Evolutionary conservation across 306 rosid genomes (phyloP).

Genomic region (Cucumis sativus): Cucumber_9930_V3 NC_026656.2:738001-738500

Average conservation of each 20-base stretch:
- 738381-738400: not conserved
- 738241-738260: not conserved
- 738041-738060: no score
- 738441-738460: conserved; percentile 3
- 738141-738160: no score
- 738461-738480: conserved; percentile 8
- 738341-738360: not conserved
- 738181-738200: no score
- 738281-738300: not conserved
- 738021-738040: no score
- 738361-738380: not conserved
- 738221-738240: not conserved
- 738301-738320: not conserved
- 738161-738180: no score
- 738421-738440: conserved; percentile 7
- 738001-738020: no score
- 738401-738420: conserved; percentile 4
- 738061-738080: no score
- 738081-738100: no score
- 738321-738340: not conserved
- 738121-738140: no score
- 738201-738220: not conserved
- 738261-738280: not conserved
- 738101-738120: no score
- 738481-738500: not conserved